Evolutionary conservation across 2,329 filamentous ascomycete genomes (phyloP), one percentile per base, ranked within the genome.

Genomic region (Knufia fluminis): DNA sequence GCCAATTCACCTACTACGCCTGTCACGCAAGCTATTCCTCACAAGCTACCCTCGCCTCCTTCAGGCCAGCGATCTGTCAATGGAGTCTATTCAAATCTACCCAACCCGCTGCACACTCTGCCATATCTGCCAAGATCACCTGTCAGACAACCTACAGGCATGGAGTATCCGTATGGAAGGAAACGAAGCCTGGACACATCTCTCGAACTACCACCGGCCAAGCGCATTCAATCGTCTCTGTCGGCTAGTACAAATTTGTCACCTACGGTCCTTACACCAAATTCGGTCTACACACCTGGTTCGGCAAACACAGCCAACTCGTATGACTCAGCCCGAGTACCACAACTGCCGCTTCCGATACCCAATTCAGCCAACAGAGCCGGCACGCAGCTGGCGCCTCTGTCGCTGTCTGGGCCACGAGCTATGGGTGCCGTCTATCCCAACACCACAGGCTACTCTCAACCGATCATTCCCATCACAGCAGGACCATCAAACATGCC

Each of bases 361-460:
- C 52, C 54, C 14, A 20, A 45, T 33, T 35, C 55, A 4, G 10
- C 39, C 12, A 41, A 23, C 12, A 35, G 39, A 12, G 26, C 36
- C 12, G 32, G 35, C 14, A 43, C n/a, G 22, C 54, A 52, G 26
- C 38, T 54, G 47, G 64, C 69, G 24, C 60, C 64, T 22, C 45
- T 62, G 10, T 54, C 62, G 61, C 60, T 67, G 46, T 58, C 68
- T 47, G 52, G 65, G 38, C 62, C 54, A 10, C 79, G 85, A 43
- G 79, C 87, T 7, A 90, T 94, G 82, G 77, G 84, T 4, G 80
- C 85, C 16, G 83, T 89, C 1, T 95, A 86, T 63, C 75, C 80
- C 26, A 75, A 75, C 10, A 68, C 72, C 9, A 70, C 80, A 1
- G 71, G 71, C 44, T 80, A 74, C 71, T 64, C 68, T n/a, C 68